Conservation (phyloP, 768 basidiomycete species). For the Phlebiopsis flavidoalba region DNA sequence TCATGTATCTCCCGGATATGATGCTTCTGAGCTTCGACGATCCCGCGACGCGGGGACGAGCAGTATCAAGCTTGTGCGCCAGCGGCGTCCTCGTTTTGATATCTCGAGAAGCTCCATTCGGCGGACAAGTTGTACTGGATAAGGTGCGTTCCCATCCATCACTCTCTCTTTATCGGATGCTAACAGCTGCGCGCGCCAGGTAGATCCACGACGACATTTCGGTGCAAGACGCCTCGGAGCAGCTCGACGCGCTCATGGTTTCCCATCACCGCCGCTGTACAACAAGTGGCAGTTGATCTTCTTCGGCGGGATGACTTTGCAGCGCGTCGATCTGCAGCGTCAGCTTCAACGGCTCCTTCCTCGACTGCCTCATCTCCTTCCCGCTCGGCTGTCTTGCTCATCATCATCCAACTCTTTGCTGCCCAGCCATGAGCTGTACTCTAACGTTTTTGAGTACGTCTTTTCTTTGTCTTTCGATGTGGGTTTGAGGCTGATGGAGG, state of each 20-base stretch:
- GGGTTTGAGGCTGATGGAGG: background rate
- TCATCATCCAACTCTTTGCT: conserved; percentile 66
- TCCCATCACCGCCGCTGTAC: conserved; percentile 57
- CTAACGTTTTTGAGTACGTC: conserved; percentile 70
- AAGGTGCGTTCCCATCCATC: conserved; percentile 40
- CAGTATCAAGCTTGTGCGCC: conserved; percentile 75
- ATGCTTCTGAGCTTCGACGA: conserved; percentile 85
- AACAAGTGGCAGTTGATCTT: conserved; percentile 55
- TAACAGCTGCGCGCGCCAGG: no score
- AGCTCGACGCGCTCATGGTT: conserved; percentile 72
- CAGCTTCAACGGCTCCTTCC: conserved; percentile 69
- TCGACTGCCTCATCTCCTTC: conserved; percentile 68
- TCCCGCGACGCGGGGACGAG: conserved; percentile 70
- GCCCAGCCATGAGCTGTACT: conserved; percentile 74
- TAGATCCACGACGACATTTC: conserved; percentile 72
- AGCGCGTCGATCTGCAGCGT: conserved; percentile 70
- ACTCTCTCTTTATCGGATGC: background rate
- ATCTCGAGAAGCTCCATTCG: conserved; percentile 70
- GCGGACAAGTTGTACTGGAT: conserved; percentile 74
- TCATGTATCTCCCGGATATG: conserved; percentile 69
- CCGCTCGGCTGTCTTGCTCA: conserved; percentile 74
- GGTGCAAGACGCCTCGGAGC: conserved; percentile 64
- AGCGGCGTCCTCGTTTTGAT: conserved; percentile 68
- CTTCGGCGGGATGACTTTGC: conserved; percentile 75
- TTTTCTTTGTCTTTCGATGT: background rate